Percentiles rank a stretch among this genome's conserved stretches.
Evolutionary conservation across 192 early-diverging fungal species (phyloP).

Genomic region (Coemansia sp.): DNA sequence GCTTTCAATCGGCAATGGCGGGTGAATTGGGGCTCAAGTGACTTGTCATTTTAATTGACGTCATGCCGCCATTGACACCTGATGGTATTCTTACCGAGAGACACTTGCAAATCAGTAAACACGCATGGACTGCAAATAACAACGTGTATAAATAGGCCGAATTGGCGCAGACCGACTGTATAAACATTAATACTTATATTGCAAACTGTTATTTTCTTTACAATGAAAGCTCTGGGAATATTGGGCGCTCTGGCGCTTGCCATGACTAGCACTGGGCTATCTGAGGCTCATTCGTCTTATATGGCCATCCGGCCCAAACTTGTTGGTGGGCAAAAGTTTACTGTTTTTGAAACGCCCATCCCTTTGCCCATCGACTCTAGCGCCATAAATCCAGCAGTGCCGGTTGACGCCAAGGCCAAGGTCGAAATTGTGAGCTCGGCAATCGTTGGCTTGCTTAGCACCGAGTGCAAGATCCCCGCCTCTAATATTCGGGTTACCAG

Average conservation of each 20-base stretch:
- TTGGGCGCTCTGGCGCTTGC: constrained; percentile 3
- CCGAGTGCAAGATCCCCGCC: not conserved
- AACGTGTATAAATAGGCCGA: not conserved
- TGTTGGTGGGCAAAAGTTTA: not conserved
- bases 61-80: not conserved
- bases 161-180: not conserved
- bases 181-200: not conserved
- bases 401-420: not conserved
- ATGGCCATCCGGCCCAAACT: not conserved
- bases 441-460: constrained; percentile 4
- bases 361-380: not conserved
- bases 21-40: not conserved
- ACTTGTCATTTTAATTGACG: not conserved
- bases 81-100: not conserved
- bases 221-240: constrained; percentile 10
- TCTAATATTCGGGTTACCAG: constrained; percentile 57
- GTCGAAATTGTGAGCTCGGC: constrained; percentile 7
- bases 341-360: not conserved
- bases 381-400: not conserved
- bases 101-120: not conserved
- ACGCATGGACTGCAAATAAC: not conserved
- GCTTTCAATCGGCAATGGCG: not conserved
- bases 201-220: not conserved
- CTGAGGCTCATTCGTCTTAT: not conserved
- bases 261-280: not conserved